Conservation (phyloP, 2,329 filamentous ascomycete genomes). For the Knufia fluminis region DNA sequence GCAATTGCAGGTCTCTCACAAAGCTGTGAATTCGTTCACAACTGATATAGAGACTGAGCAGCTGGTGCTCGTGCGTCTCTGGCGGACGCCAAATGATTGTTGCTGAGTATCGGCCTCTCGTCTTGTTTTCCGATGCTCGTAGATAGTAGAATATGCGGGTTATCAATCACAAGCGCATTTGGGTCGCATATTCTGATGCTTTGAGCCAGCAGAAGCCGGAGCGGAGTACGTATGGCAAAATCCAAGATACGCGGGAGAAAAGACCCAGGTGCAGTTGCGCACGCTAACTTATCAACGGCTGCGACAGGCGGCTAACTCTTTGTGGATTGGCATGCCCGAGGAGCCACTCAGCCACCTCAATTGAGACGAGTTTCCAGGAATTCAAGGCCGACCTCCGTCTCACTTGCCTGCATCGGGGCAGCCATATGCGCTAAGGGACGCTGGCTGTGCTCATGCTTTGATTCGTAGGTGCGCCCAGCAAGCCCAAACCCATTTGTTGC, state of each 20-base stretch:
- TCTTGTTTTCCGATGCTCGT: too few relatives aligned
- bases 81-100: too few relatives aligned
- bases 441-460: not conserved
- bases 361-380: conserved; percentile 1
- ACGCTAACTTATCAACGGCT: conserved; percentile 5
- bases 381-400: conserved; percentile 8
- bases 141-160: too few relatives aligned
- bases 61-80: too few relatives aligned
- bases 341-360: not conserved
- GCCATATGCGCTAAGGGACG: not conserved
- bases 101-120: too few relatives aligned
- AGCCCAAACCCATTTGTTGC: conserved; percentile 4
- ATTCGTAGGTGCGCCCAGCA: conserved; percentile 1
- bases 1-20: not conserved
- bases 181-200: too few relatives aligned
- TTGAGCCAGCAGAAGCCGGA: not conserved
- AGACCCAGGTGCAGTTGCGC: not conserved
- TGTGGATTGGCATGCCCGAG: conserved; percentile 4
- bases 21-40: too few relatives aligned
- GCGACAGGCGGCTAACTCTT: not conserved
- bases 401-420: not conserved
- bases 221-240: too few relatives aligned
- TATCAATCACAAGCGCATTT: too few relatives aligned
- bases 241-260: not conserved
- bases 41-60: too few relatives aligned